Base-by-base conservation (phyloP, 176 grass and related monocot genomes). In the Rhipidocladum racemiflorum region DNA sequence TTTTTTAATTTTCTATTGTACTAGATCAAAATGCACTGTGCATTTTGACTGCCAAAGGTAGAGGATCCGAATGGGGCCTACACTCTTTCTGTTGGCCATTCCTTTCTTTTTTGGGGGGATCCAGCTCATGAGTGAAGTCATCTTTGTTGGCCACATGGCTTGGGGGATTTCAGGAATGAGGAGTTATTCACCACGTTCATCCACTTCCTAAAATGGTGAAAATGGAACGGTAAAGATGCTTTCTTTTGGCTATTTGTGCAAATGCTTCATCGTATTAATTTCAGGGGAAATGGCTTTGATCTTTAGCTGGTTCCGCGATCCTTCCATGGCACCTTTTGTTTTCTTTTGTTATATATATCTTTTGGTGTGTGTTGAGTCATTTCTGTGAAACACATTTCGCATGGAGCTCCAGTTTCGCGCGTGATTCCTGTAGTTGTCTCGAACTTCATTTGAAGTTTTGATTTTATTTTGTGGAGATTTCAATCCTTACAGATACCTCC, bases 101-200 rank as follows among this genome's bases (percentile, higher is more conserved):
- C 21, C 6, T 13, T 48, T 29, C 64, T 61, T 65, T 29, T n/a
- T 4, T 56, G 10, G 15, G 48, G 48, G 16, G 14, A 16, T 84
- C 46, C 72, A 29, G 25, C 75, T 15, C 59, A 83, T 39, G 44
- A 83, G 9, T 48, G 59, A 51, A 11, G 65, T 14, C 16, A 59
- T 55, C 46, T 17, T 39, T 14, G 29, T 76, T 70, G 71, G 71
- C 61, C 61, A 54, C 70, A 46, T 7, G 18, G 40, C 8, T 9
- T 43, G 39, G 71, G 27, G 11, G 65, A 66, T 68, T 62, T 67
- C 57, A 64, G n/a, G 55, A 68, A 77, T 34, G 65, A 34, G 12
- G 42, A 27, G 75, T 79, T 67, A 61, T 65, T 79, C 36, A 39
- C 55, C 72, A 81, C 29, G 54, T 60, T 56, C 29, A 65, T 63